Conservation (phyloP, 106 monocot species). For the Allium sativum region DNA sequence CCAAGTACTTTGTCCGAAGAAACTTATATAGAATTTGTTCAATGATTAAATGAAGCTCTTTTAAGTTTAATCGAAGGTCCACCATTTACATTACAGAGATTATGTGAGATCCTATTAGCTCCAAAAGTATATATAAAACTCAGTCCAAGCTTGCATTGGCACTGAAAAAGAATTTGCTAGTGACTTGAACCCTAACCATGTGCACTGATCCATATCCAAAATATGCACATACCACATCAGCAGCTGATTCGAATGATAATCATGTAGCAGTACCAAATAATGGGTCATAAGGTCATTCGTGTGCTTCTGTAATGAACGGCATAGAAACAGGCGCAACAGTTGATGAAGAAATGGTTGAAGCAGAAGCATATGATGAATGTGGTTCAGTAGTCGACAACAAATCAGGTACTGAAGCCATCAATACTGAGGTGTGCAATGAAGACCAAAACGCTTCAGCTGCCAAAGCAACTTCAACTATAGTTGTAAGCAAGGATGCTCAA, state of each 20-base stretch:
- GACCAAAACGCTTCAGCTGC: slow-evolving; percentile 17
- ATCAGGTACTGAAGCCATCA: neutral
- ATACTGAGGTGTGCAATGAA: neutral
- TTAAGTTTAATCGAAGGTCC: slow-evolving; percentile 81
- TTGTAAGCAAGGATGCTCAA: neutral
- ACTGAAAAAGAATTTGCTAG: slow-evolving; percentile 83
- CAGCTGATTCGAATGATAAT: slow-evolving; percentile 1
- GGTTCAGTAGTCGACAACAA: neutral
- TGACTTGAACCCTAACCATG: slow-evolving; percentile 62
- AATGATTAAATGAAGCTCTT: slow-evolving; percentile 82
- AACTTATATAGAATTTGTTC: slow-evolving; percentile 56
- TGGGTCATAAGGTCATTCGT: neutral
- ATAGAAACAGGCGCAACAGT: slow-evolving; percentile 19
- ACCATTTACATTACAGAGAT: slow-evolving; percentile 92
- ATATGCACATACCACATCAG: neutral
- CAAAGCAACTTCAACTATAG: slow-evolving; percentile 3
- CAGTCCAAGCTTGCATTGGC: slow-evolving; percentile 87
- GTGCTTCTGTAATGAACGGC: slow-evolving; percentile 27
- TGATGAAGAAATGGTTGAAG: slow-evolving; percentile 87
- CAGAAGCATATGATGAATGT: slow-evolving; percentile 24
- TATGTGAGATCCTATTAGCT: slow-evolving; percentile 89
- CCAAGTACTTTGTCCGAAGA: slow-evolving; percentile 50
- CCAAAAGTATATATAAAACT: slow-evolving; percentile 64
- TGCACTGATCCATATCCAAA: slow-evolving; percentile 59
- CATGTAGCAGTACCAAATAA: neutral